Evolutionary conservation across 768 basidiomycete species (phyloP).

Genomic region (Agaricus blazei): DNA sequence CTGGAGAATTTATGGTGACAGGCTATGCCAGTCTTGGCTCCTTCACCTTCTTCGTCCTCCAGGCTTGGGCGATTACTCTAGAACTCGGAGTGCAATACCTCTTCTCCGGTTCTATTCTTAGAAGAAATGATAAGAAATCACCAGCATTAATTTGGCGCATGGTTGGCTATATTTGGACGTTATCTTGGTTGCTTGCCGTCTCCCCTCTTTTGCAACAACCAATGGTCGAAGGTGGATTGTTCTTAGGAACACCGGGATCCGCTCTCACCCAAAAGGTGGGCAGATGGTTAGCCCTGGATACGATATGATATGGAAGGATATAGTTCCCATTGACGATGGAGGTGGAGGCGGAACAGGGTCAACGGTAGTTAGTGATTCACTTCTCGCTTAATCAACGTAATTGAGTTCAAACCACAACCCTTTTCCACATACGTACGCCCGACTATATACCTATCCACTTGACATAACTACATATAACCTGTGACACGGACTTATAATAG

Average conservation of each 20-base stretch:
- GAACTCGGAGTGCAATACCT: constrained; percentile 18
- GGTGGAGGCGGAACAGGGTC: no score
- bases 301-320: not conserved
- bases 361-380: no score
- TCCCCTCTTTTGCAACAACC: constrained; percentile 9
- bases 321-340: no score
- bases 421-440: no score
- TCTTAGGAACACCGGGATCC: not conserved
- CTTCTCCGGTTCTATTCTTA: constrained; percentile 4
- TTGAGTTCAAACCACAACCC: no score
- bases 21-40: constrained; percentile 14
- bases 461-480: no score
- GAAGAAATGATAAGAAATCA: not conserved
- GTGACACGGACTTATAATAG: no score
- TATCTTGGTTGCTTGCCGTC: constrained; percentile 10
- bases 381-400: no score
- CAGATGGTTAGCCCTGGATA: constrained; percentile 3
- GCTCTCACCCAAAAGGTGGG: not conserved
- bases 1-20: constrained; percentile 23
- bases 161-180: constrained; percentile 11
- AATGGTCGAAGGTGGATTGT: constrained; percentile 7
- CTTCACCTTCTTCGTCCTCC: constrained; percentile 24
- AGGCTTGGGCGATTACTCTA: constrained; percentile 23
- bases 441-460: no score
- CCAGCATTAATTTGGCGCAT: not conserved